Percentiles rank a stretch among this genome's conserved stretches.
Evolutionary conservation across 164 flowering plant genomes (phyloP).

Genomic region (Tetracentron sinense): DNA sequence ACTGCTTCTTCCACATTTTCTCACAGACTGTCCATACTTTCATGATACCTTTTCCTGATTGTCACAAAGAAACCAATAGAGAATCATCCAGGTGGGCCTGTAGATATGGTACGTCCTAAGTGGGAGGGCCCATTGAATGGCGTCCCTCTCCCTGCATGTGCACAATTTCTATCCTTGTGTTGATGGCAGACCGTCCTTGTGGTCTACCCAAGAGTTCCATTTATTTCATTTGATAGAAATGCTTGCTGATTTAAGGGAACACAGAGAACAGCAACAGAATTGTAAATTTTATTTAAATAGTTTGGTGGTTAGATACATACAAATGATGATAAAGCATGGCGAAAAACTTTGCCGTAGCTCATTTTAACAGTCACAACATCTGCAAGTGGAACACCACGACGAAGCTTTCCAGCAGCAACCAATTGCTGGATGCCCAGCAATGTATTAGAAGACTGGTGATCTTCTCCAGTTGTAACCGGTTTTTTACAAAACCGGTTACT

Average conservation of each 20-base stretch:
- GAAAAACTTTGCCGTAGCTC: slow-evolving; percentile 7
- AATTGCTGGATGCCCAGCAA: background rate
- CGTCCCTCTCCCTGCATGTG: background rate
- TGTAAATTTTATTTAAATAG: slow-evolving; percentile 1
- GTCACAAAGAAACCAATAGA: background rate
- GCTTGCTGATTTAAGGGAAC: too few relatives aligned
- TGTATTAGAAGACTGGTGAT: too few relatives aligned
- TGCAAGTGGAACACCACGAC: background rate
- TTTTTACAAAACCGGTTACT: too few relatives aligned
- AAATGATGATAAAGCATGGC: slow-evolving; percentile 16
- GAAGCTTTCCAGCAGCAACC: slow-evolving; percentile 5
- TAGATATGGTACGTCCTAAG: background rate
- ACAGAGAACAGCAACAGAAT: too few relatives aligned
- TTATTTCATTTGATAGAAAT: too few relatives aligned
- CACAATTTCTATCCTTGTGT: background rate
- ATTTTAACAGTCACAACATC: background rate
- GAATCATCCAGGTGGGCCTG: background rate
- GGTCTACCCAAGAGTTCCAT: too few relatives aligned
- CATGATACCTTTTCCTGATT: too few relatives aligned
- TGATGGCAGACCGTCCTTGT: too few relatives aligned
- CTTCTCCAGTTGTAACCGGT: too few relatives aligned
- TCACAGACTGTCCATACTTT: too few relatives aligned
- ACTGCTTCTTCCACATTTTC: too few relatives aligned
- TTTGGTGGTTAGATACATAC: slow-evolving; percentile 23
- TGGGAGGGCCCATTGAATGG: background rate